phyloP scores from a whole-genome alignment of 768 basidiomycete species.

The Paxillus ammoniavirescens region DNA sequence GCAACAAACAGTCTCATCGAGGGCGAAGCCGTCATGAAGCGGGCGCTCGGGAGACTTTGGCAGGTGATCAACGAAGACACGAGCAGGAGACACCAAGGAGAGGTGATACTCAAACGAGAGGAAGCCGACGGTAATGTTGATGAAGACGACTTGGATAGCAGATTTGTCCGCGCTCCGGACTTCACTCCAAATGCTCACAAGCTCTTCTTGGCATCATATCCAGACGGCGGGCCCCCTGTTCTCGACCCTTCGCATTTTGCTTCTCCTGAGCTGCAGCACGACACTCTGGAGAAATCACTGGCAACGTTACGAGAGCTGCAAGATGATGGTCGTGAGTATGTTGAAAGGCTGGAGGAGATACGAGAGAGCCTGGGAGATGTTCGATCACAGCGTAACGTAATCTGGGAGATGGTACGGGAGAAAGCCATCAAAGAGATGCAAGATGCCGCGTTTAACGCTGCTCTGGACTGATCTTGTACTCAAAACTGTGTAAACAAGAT shows the following conservation, averaged over 20 bases:
- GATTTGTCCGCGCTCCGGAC: conserved; percentile 62
- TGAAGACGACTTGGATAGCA: conserved; percentile 39
- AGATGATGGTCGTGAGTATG: conserved; percentile 85
- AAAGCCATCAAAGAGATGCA: conserved; percentile 74
- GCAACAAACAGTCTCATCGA: conserved; percentile 84
- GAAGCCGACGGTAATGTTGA: conserved; percentile 57
- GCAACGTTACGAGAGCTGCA: conserved; percentile 75
- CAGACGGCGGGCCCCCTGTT: conserved; percentile 44
- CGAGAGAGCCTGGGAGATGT: conserved; percentile 78
- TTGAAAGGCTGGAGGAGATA: conserved; percentile 81
- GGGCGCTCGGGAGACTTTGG: conserved; percentile 79
- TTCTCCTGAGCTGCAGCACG: conserved; percentile 63
- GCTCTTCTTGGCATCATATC: conserved; percentile 56
- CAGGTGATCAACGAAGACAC: conserved; percentile 76
- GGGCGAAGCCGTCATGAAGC: conserved; percentile 70
- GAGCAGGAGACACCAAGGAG: conserved; percentile 34
- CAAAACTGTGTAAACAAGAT: conserved; percentile 14
- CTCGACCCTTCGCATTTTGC: conserved; percentile 64
- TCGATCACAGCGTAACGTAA: conserved; percentile 62
- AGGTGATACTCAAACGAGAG: conserved; percentile 65
- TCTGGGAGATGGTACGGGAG: conserved; percentile 78
- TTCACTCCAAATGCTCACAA: conserved; percentile 64
- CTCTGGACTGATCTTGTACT: conserved; percentile 21
- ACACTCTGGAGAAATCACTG: conserved; percentile 71
- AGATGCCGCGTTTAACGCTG: conserved; percentile 49